phyloP scores from a whole-genome alignment of 495 filamentous ascomycete genomes.

The Apiosordaria backusii region DNA sequence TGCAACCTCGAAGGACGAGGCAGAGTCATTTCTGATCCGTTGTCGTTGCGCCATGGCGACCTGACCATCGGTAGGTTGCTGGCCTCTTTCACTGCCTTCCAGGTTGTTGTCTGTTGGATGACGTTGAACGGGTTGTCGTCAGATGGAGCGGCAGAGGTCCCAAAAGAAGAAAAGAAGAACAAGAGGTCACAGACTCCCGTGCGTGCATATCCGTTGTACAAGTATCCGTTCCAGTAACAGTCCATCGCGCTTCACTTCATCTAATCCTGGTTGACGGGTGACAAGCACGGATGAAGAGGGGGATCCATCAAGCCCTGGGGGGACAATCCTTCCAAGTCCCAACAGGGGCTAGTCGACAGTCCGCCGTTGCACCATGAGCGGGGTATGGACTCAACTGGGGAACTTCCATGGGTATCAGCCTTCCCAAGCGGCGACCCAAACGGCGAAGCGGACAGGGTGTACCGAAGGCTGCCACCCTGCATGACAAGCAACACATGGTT shows the following conservation, averaged over 20 bases:
- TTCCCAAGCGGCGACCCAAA: constrained; percentile 12
- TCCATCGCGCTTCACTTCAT: background rate
- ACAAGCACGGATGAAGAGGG: constrained; percentile 2
- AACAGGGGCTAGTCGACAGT: background rate
- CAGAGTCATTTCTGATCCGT: constrained; percentile 13
- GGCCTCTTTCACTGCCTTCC: constrained; percentile 10
- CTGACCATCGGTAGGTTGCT: background rate
- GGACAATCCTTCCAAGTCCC: constrained; percentile 1
- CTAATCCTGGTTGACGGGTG: background rate
- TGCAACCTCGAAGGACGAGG: constrained; percentile 32
- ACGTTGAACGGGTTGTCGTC: background rate
- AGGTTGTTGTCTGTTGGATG: constrained; percentile 6
- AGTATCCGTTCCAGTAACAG: background rate
- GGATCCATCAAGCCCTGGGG: background rate
- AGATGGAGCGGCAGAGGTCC: constrained; percentile 1
- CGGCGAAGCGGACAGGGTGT: constrained; percentile 14
- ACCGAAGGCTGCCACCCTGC: constrained; percentile 6
- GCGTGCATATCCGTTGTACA: background rate
- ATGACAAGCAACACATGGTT: background rate
- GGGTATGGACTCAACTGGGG: constrained; percentile 13
- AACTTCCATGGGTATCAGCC: constrained; percentile 2
- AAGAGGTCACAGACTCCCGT: constrained; percentile 1
- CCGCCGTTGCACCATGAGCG: background rate
- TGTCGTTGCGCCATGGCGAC: constrained; percentile 9
- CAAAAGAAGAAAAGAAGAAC: constrained; percentile 5